Evolutionary conservation across 768 basidiomycete genomes (phyloP).

Genomic region (Holtermanniella nyarrowii): DNA sequence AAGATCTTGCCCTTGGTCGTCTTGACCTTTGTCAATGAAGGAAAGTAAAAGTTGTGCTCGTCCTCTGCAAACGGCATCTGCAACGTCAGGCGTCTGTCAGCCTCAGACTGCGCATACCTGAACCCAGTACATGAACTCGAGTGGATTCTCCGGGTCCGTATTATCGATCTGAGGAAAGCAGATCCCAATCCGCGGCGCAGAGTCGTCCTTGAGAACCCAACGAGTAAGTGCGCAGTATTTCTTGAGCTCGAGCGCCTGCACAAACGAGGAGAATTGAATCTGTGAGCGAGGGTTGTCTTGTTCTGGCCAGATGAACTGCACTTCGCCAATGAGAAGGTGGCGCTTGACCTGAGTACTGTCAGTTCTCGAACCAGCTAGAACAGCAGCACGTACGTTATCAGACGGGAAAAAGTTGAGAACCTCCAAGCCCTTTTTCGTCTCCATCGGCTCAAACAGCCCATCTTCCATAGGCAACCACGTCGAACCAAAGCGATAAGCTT

Average conservation of each 20-base stretch:
- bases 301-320: constrained; percentile 76
- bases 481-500: constrained; percentile 40
- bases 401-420: constrained; percentile 70
- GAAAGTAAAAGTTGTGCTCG: constrained; percentile 74
- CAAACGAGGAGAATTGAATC: constrained; percentile 75
- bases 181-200: constrained; percentile 78
- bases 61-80: constrained; percentile 97
- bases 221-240: constrained; percentile 67
- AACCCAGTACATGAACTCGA: constrained; percentile 75
- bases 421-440: constrained; percentile 75
- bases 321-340: constrained; percentile 70
- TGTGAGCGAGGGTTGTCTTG: constrained; percentile 57
- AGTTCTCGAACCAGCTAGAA: not conserved
- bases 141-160: constrained; percentile 29
- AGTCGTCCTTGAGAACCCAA: constrained; percentile 62
- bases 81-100: not conserved
- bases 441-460: constrained; percentile 63
- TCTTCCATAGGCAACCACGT: constrained; percentile 76
- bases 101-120: constrained; percentile 49
- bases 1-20: constrained; percentile 66
- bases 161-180: constrained; percentile 57
- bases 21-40: constrained; percentile 61
- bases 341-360: constrained; percentile 58
- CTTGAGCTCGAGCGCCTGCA: constrained; percentile 65
- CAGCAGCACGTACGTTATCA: constrained; percentile 49